Percentiles rank a stretch among this genome's conserved stretches.
Conservation (phyloP, 352 stramenopile genomes). For the Pythium chondricola region DNA sequence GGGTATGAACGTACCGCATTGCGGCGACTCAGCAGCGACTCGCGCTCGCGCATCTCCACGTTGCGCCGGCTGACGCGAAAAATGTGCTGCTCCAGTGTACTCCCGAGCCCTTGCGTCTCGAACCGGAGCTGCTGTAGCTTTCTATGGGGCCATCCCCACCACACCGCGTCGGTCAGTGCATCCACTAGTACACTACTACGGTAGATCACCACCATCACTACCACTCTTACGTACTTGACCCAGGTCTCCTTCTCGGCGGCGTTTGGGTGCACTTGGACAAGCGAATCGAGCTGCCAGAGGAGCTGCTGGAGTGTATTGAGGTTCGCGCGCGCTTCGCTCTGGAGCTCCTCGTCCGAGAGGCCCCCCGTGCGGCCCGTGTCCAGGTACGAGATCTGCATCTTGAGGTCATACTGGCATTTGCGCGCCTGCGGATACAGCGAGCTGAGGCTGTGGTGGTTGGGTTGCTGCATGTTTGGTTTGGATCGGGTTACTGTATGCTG, state of each 20-base stretch:
- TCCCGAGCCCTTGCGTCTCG: conserved; percentile 58
- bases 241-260: conserved; percentile 63
- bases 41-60: conserved; percentile 63
- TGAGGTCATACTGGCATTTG: conserved; percentile 86
- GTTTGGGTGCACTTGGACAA: conserved; percentile 52
- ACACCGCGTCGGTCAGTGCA: too few species aligned
- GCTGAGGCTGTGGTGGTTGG: conserved; percentile 43
- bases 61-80: conserved; percentile 58
- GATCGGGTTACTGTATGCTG: too few species aligned
- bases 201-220: neutral
- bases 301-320: conserved; percentile 68
- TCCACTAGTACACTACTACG: neutral
- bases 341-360: conserved; percentile 50
- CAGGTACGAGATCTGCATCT: conserved; percentile 86
- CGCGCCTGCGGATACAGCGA: conserved; percentile 74
- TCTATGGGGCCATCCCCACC: too few species aligned
- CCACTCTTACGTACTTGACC: conserved; percentile 62
- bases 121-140: conserved; percentile 71
- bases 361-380: conserved; percentile 51
- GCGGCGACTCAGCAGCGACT: conserved; percentile 66
- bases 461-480: conserved; percentile 6
- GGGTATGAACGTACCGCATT: conserved; percentile 30
- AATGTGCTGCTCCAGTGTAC: conserved; percentile 74
- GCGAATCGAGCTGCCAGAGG: conserved; percentile 78
- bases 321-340: conserved; percentile 62